A percentile compares a stretch with the other conserved stretches of the same genome.
Evolutionary conservation across 495 filamentous ascomycete genomes (phyloP).

Genomic region (Penicillium coffeae): DNA sequence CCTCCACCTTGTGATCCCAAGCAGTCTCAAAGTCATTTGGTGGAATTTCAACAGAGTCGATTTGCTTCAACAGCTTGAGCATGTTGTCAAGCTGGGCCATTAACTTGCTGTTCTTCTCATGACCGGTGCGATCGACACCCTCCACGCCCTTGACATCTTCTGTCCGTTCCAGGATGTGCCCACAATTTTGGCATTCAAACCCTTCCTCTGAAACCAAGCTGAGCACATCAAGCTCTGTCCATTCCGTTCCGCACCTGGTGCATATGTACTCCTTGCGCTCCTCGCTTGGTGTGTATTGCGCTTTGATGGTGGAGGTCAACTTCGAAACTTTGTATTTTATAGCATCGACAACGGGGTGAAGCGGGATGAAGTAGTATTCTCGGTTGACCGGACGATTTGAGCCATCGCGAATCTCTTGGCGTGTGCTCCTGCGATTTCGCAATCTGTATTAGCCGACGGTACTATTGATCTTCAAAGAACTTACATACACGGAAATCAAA

Average conservation of each 20-base stretch:
- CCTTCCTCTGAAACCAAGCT: conserved; percentile 60
- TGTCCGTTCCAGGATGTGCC: conserved; percentile 57
- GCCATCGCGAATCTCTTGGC: conserved; percentile 73
- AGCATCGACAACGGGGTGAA: conserved; percentile 88
- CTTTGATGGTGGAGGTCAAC: conserved; percentile 78
- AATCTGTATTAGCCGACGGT: conserved; percentile 5
- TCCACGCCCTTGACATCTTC: conserved; percentile 62
- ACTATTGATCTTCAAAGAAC: not conserved
- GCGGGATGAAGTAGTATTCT: conserved; percentile 96
- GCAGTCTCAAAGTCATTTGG: conserved; percentile 84
- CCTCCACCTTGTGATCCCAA: conserved; percentile 49
- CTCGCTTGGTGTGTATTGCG: conserved; percentile 68
- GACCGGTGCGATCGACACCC: conserved; percentile 56
- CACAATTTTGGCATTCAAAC: conserved; percentile 83
- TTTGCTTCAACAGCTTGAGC: conserved; percentile 76
- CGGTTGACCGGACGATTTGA: conserved; percentile 75
- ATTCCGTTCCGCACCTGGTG: conserved; percentile 71
- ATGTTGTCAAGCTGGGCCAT: conserved; percentile 85
- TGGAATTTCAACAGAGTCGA: conserved; percentile 79
- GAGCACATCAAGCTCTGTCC: conserved; percentile 81
- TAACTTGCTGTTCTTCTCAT: conserved; percentile 82
- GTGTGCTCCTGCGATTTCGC: conserved; percentile 58
- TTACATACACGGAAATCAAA: conserved; percentile 68
- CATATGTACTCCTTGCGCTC: conserved; percentile 92
- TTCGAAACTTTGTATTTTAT: conserved; percentile 91